Evolutionary conservation across 352 stramenopile species (phyloP).

Genomic region (Globisporangium rhizosaccharum): DNA sequence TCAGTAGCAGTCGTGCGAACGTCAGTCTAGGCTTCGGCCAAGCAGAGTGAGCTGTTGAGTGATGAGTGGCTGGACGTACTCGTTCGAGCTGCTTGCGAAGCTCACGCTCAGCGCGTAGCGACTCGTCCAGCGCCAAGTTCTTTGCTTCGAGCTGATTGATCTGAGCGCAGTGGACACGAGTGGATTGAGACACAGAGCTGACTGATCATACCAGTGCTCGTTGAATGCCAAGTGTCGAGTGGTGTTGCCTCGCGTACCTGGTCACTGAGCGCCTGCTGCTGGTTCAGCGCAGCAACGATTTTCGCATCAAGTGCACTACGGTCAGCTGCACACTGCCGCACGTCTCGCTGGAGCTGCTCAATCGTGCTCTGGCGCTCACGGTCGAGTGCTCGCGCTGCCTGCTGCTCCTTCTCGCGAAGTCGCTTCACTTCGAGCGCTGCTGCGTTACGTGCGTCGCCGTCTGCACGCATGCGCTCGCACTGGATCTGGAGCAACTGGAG

Average conservation of each 20-base stretch:
- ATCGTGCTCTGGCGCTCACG: slow-evolving; percentile 15
- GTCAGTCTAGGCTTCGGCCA: not conserved
- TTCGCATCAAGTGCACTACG: slow-evolving; percentile 22
- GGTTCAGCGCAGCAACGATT: slow-evolving; percentile 15
- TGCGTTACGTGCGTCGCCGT: slow-evolving; percentile 29
- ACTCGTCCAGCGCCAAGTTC: slow-evolving; percentile 13
- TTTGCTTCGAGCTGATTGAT: slow-evolving; percentile 20
- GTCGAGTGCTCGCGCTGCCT: slow-evolving; percentile 18
- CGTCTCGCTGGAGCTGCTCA: slow-evolving; percentile 29
- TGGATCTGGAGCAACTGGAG: slow-evolving; percentile 34
- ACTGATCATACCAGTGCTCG: not conserved
- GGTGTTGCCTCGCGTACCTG: slow-evolving; percentile 7
- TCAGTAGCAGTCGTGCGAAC: too few species aligned
- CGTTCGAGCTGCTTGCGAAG: slow-evolving; percentile 6
- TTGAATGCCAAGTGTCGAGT: not conserved
- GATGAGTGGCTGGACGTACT: not conserved
- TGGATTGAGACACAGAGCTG: not conserved
- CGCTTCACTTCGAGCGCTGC: slow-evolving; percentile 27
- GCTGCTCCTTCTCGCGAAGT: slow-evolving; percentile 35
- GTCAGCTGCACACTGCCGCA: slow-evolving; percentile 20
- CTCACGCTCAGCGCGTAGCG: not conserved
- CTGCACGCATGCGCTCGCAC: slow-evolving; percentile 29
- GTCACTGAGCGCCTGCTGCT: slow-evolving; percentile 19
- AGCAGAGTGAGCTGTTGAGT: not conserved
- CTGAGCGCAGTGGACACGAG: not conserved